phyloP scores from a whole-genome alignment of 768 basidiomycete species.

The Xanthoconium purpureum region DNA sequence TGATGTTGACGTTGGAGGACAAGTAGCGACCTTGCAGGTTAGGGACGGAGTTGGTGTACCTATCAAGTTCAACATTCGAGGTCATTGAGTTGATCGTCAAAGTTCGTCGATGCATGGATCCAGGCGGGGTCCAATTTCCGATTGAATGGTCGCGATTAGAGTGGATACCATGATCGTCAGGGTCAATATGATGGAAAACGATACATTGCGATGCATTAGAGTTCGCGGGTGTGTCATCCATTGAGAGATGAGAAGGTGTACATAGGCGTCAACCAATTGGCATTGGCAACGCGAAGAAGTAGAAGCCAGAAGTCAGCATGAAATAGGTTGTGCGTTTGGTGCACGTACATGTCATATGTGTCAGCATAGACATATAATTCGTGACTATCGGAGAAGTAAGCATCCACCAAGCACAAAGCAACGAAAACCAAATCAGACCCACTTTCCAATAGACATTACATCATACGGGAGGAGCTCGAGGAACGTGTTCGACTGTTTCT shows the following conservation, averaged over 20 bases:
- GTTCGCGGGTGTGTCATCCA: neutral
- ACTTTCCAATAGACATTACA: constrained; percentile 82
- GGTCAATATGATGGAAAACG: no score
- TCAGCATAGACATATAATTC: constrained; percentile 75
- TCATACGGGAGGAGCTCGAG: constrained; percentile 76
- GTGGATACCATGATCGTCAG: neutral
- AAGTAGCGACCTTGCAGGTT: constrained; percentile 70
- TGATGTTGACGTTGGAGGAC: constrained; percentile 85
- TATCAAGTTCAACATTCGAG: constrained; percentile 21
- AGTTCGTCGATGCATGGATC: neutral
- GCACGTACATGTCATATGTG: constrained; percentile 59
- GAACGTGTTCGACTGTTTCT: constrained; percentile 65
- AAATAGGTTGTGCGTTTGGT: neutral
- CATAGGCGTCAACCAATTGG: neutral
- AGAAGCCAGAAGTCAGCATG: constrained; percentile 1
- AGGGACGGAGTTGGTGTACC: constrained; percentile 64
- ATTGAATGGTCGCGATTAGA: constrained; percentile 1
- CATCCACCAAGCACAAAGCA: neutral
- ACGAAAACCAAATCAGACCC: constrained; percentile 23
- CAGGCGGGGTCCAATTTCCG: neutral
- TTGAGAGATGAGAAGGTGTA: neutral
- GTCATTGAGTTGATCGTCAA: neutral
- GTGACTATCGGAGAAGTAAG: constrained; percentile 45
- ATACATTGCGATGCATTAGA: neutral
- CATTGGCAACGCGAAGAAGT: neutral